Base-by-base conservation (phyloP, 78 protist species). In the Salpingoeca rosetta region DNA sequence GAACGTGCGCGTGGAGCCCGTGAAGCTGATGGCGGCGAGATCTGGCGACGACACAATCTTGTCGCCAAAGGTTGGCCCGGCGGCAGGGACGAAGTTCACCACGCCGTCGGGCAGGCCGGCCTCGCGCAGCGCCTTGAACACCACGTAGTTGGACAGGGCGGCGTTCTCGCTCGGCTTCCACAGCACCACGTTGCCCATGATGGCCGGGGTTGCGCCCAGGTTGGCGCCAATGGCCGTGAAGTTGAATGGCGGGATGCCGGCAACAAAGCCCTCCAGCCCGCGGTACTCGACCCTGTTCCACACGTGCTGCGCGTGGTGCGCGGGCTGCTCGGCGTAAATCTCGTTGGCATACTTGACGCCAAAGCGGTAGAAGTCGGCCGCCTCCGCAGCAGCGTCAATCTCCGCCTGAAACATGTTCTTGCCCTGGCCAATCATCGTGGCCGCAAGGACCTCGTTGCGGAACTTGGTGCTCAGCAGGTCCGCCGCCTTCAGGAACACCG, bases 191-290 rank as follows among this genome's bases (percentile, higher is more conserved):
- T 95, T 96, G 78, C 99, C 99, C 95, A 96, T 93, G 43, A 94
- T 42, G n/a, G 98, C 98, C 43, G 99, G 98, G 0, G 98, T 56
- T 11, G 94, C 73, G 82, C 90, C 84, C 31, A 97, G 86, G 84
- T 97, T 96, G 43, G 80, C 89, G 44, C 97, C 99, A 78, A 97
- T 97, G 42, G 99, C 97, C 0, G 95, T 92, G 86, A 97, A 97
- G 92, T 97, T 97, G 90, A 95, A 97, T 65, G 99, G 99, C 26
- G 97, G 81, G 57, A 97, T 85, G 44, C 97, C 97, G 35, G 82
- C 87, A 39, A 92, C 94, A 87, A 94, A 97, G 65, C 99, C 98
- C 65, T 97, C 98, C 11, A 95, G 91, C 41, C 97, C 95, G 11
- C 97, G 84, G 83, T 91, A 93, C 35, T 92, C 95, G 26, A 87